Percentiles rank a stretch among this genome's conserved stretches.
These are phyloP conservation scores for Phytopythium aichiense DNA, from an alignment of 352 stramenopile species.

Conservation along the genomic window DNA sequence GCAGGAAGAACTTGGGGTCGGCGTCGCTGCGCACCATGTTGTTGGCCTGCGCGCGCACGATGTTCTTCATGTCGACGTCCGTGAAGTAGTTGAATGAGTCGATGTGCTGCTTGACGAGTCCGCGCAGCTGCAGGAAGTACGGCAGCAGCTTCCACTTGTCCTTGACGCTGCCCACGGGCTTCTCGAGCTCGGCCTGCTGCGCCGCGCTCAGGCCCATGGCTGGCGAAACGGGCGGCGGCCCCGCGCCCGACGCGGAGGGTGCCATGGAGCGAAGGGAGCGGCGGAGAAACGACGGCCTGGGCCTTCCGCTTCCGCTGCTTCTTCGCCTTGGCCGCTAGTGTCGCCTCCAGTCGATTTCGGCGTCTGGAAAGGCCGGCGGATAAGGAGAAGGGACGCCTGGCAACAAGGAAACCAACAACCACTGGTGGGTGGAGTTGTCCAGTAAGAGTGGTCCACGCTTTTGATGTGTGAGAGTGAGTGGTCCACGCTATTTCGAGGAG, in stretches of 20 bases:
- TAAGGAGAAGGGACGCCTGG: not conserved
- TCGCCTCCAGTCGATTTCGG: slow-evolving; percentile 8
- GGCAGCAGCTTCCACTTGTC: slow-evolving; percentile 99
- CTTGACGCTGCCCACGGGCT: slow-evolving; percentile 72
- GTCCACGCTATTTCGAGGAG: too few relatives aligned
- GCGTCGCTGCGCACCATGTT: slow-evolving; percentile 89
- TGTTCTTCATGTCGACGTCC: slow-evolving; percentile 98
- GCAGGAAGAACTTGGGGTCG: slow-evolving; percentile 98
- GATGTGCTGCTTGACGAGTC: slow-evolving; percentile 98
- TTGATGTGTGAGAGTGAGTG: not conserved
- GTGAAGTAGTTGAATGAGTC: slow-evolving; percentile 99
- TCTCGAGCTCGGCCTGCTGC: slow-evolving; percentile 56
- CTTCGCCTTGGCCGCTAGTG: too few relatives aligned
- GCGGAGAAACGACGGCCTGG: not conserved
- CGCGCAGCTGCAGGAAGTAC: slow-evolving; percentile 94
- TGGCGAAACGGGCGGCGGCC: not conserved
- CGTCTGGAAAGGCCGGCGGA: not conserved
- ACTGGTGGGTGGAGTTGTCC: not conserved
- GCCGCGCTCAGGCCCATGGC: slow-evolving; percentile 14
- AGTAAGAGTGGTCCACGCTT: not conserved
- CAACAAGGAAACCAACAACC: slow-evolving; percentile 5
- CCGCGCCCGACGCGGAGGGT: slow-evolving; percentile 12
- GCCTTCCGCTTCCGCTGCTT: not conserved
- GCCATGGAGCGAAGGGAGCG: slow-evolving; percentile 16
- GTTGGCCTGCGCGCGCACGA: slow-evolving; percentile 94